Evolutionary conservation across 2,329 filamentous ascomycete genomes (phyloP).

Genomic region (Penicillium nordicum): DNA sequence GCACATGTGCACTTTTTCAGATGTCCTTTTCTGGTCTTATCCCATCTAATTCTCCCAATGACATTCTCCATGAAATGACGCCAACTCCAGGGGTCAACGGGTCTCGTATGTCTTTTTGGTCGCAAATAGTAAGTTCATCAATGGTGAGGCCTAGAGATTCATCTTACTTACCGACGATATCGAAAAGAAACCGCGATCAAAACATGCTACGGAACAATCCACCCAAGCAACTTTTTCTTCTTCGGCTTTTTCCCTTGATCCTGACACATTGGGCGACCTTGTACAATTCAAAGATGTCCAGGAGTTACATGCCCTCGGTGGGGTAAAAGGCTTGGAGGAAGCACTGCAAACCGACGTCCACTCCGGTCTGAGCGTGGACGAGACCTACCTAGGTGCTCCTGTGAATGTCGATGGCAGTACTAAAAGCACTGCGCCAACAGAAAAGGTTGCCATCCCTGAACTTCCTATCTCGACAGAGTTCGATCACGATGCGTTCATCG

Average conservation of each 20-base stretch:
- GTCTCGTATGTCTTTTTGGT: background rate
- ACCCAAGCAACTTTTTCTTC: background rate
- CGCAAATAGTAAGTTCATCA: background rate
- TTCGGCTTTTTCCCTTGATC: background rate
- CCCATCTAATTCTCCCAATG: background rate
- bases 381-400: constrained; percentile 54
- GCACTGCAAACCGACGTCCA: constrained; percentile 59
- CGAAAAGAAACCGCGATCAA: background rate
- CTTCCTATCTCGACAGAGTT: background rate
- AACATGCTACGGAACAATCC: background rate
- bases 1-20: background rate
- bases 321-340: constrained; percentile 62
- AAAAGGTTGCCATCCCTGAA: background rate
- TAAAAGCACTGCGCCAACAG: background rate
- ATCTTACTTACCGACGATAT: background rate
- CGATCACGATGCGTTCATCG: constrained; percentile 28
- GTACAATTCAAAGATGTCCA: constrained; percentile 1
- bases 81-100: background rate
- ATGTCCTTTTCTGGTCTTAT: background rate
- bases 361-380: constrained; percentile 62
- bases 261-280: background rate
- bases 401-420: background rate
- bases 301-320: background rate
- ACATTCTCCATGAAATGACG: background rate
- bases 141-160: background rate